Conservation (phyloP, 2,329 filamentous ascomycete species). For the Fusarium sublunatum region DNA sequence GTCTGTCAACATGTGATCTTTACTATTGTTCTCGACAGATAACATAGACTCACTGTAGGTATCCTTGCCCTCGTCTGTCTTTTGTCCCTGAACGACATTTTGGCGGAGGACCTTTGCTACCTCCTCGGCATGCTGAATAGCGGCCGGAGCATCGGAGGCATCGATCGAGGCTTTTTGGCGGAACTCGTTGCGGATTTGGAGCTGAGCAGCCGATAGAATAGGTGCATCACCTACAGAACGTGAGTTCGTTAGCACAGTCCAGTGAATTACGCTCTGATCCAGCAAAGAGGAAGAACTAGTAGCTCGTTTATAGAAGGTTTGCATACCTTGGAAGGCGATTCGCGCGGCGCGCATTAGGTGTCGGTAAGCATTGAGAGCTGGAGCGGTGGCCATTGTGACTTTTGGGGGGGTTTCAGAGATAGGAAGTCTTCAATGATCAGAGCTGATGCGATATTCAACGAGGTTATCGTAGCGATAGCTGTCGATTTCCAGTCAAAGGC, state of each 20-base stretch:
- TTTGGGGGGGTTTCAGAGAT: neutral
- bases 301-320: neutral
- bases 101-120: slow-evolving; percentile 81
- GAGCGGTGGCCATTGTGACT: slow-evolving; percentile 47
- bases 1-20: slow-evolving; percentile 6
- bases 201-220: slow-evolving; percentile 76
- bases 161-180: slow-evolving; percentile 71
- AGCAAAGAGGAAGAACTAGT: neutral
- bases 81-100: slow-evolving; percentile 89
- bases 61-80: slow-evolving; percentile 55
- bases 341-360: slow-evolving; percentile 82
- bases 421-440: too few species aligned
- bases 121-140: slow-evolving; percentile 82
- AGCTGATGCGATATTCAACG: neutral
- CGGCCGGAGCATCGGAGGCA: slow-evolving; percentile 66
- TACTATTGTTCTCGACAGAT: neutral
- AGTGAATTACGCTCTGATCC: neutral
- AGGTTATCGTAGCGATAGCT: neutral
- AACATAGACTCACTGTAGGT: slow-evolving; percentile 63
- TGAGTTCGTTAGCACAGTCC: neutral
- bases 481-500: slow-evolving; percentile 5
- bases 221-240: slow-evolving; percentile 71
- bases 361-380: slow-evolving; percentile 83
- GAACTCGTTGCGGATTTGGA: slow-evolving; percentile 80
- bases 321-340: slow-evolving; percentile 83